Evolutionary conservation across 805 yeast species (phyloP).

Genomic region (Metschnikowia borealis): DNA sequence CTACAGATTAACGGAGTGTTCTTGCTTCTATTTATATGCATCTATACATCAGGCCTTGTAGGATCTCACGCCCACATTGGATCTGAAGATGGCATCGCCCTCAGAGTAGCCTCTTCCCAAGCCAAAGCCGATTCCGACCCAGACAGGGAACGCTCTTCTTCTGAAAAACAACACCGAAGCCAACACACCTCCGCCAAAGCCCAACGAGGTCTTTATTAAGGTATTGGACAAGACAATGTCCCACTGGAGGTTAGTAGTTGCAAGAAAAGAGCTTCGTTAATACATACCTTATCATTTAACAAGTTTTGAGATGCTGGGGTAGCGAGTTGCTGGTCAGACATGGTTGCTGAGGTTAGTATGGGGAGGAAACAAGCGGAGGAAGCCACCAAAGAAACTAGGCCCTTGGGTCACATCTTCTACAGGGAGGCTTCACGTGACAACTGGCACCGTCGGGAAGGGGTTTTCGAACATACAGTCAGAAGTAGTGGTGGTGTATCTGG

Average conservation of each 20-base stretch:
- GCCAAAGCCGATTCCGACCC: constrained; percentile 97
- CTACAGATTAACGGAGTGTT: background rate
- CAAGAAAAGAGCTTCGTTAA: background rate
- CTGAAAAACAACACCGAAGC: constrained; percentile 85
- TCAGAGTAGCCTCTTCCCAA: constrained; percentile 97
- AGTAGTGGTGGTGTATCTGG: background rate
- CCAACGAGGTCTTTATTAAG: constrained; percentile 90
- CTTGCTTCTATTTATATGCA: constrained; percentile 2
- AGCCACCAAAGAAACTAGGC: no score
- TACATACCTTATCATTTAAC: constrained; percentile 52
- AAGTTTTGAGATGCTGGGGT: constrained; percentile 49
- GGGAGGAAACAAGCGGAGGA: background rate
- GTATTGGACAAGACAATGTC: constrained; percentile 94
- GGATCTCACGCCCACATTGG: constrained; percentile 69
- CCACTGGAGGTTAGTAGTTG: constrained; percentile 48
- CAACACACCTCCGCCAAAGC: constrained; percentile 94
- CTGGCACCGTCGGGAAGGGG: background rate
- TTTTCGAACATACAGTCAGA: constrained; percentile 1
- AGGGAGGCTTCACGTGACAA: no score
- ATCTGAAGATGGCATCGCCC: constrained; percentile 95
- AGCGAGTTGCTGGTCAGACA: constrained; percentile 33
- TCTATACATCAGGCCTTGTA: constrained; percentile 51
- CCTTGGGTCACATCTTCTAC: no score
- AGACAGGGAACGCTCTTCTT: constrained; percentile 96
- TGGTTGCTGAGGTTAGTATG: constrained; percentile 11